Evolutionary conservation across 75 land plant species (phyloP).

Genomic region (Adiantum capillusveneris): DNA sequence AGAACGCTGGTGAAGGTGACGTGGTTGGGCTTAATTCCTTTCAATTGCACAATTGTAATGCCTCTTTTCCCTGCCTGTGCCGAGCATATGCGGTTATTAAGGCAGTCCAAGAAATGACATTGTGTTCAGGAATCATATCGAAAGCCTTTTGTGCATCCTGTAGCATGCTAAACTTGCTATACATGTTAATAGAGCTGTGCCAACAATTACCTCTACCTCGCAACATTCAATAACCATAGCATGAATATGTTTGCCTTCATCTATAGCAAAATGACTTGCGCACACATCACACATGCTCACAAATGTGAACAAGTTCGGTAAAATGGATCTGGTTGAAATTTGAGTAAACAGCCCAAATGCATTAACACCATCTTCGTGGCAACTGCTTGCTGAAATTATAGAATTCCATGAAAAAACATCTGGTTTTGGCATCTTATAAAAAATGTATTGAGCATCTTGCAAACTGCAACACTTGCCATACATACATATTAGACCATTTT

Average conservation of each 20-base stretch:
- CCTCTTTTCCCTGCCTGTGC: constrained; percentile 35
- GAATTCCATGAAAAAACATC: constrained; percentile 12
- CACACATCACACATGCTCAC: constrained; percentile 51
- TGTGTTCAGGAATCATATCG: constrained; percentile 6
- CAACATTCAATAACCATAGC: constrained; percentile 20
- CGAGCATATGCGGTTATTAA: neutral
- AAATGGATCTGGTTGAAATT: neutral
- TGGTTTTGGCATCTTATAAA: constrained; percentile 2
- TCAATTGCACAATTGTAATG: constrained; percentile 35
- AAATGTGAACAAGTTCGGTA: constrained; percentile 19
- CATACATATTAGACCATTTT: constrained; percentile 32
- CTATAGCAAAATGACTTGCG: constrained; percentile 19
- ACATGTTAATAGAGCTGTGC: constrained; percentile 44
- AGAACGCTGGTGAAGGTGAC: constrained; percentile 57
- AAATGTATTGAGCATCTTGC: constrained; percentile 1
- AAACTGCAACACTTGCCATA: constrained; percentile 29
- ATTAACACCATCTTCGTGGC: constrained; percentile 5
- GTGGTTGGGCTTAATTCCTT: constrained; percentile 44
- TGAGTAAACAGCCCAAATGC: constrained; percentile 12
- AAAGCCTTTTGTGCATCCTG: constrained; percentile 22
- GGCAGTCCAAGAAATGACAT: constrained; percentile 30
- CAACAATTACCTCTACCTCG: constrained; percentile 21
- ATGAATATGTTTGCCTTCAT: constrained; percentile 31
- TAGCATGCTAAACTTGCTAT: constrained; percentile 51
- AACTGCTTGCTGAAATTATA: constrained; percentile 12